phyloP scores from a whole-genome alignment of 305 asterid genomes.

The Andrographis paniculata region DNA sequence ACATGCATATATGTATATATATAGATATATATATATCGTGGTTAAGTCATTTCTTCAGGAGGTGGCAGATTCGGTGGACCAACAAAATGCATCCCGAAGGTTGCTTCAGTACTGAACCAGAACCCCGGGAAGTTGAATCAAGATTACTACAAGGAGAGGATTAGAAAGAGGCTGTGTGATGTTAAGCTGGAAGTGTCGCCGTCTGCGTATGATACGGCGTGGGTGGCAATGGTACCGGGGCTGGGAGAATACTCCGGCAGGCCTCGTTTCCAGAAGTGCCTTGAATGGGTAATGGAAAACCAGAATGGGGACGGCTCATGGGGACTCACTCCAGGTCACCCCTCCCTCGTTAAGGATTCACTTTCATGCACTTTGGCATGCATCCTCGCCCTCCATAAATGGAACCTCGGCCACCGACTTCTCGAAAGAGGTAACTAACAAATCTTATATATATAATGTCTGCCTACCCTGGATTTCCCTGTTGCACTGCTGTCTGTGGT shows the following conservation, averaged over 20 bases:
- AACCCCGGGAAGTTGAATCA: no score
- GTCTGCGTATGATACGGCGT: constrained; percentile 41
- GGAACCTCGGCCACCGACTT: background rate
- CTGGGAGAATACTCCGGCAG: constrained; percentile 12
- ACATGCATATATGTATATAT: no score
- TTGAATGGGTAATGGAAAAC: constrained; percentile 34
- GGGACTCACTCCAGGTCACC: constrained; percentile 23
- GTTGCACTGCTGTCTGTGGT: no score
- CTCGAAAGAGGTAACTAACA: background rate
- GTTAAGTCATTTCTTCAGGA: no score
- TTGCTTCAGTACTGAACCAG: no score
- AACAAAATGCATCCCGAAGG: no score
- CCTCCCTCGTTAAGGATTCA: constrained; percentile 11
- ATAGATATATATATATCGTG: no score
- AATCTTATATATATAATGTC: background rate
- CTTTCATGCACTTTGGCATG: constrained; percentile 6
- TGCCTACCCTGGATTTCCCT: no score
- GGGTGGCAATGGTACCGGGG: constrained; percentile 49
- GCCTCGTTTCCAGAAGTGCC: constrained; percentile 30
- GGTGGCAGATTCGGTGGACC: no score
- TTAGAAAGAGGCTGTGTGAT: constrained; percentile 8
- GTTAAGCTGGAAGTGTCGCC: constrained; percentile 23
- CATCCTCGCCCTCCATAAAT: background rate
- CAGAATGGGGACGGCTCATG: constrained; percentile 39
- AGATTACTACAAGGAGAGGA: no score